These are phyloP conservation scores for Arthrinium phaeospermum DNA, from an alignment of 2,329 filamentous ascomycete genomes.

Conservation along the genomic window DNA sequence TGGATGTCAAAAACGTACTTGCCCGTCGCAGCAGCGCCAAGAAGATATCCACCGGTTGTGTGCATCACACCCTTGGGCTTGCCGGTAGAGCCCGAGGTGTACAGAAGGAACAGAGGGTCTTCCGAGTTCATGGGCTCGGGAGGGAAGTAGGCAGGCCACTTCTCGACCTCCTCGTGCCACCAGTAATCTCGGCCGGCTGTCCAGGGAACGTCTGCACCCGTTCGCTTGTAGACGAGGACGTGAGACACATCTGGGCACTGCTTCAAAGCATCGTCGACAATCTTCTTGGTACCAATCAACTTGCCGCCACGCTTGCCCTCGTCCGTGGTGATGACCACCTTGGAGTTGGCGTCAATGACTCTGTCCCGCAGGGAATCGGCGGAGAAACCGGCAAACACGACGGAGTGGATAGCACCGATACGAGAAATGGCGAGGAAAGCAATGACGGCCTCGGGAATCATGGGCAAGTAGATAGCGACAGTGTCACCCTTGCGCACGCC, in stretches of 20 bases:
- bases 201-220: constrained; percentile 90
- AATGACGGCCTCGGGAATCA: constrained; percentile 96
- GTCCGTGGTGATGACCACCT: constrained; percentile 94
- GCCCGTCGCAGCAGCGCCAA: constrained; percentile 90
- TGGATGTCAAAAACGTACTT: constrained; percentile 99
- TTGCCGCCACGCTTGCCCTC: constrained; percentile 98
- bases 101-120: constrained; percentile 95
- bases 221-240: constrained; percentile 93
- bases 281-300: constrained; percentile 97
- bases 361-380: constrained; percentile 95
- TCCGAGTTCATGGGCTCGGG: constrained; percentile 91
- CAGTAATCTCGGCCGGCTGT: constrained; percentile 87
- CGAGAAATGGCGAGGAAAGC: constrained; percentile 89
- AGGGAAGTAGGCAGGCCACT: constrained; percentile 91
- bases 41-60: constrained; percentile 92
- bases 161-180: constrained; percentile 99
- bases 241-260: constrained; percentile 88
- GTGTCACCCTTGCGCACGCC: constrained; percentile 97
- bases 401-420: constrained; percentile 95
- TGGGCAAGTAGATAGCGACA: constrained; percentile 95
- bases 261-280: constrained; percentile 96
- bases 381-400: constrained; percentile 97
- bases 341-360: constrained; percentile 87
- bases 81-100: constrained; percentile 96
- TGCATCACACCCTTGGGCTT: constrained; percentile 99